Evolutionary conservation across 805 yeast genomes (phyloP), one percentile per base, ranked within the genome.

Genomic region (Candida easanensis): DNA sequence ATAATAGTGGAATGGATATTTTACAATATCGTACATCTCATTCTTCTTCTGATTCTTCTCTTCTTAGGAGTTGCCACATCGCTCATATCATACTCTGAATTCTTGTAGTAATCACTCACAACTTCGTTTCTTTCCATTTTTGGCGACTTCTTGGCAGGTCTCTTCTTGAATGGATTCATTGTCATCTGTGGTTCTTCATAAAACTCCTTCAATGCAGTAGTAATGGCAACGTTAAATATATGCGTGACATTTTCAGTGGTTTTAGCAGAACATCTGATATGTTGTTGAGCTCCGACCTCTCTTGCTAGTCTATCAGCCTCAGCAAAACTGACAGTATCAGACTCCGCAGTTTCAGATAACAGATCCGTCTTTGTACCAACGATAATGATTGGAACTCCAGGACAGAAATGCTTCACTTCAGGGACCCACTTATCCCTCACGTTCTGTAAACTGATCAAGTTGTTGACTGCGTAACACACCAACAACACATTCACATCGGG

Each of bases 361-460:
- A 84, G 65, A 62, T 90, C 97, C 4, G 80, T 64, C 57, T 90
- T 88, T 26, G 91, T 74, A 1, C 96, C 97, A n/a, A 88, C 88
- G 27, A 91, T 65, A 21, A 88, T 61, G 15, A 83, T 74, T 1
- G 96, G 95, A 3, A 82, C 74, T 2, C 79, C 84, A 3, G 90
- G 89, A 59, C 96, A 88, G 60, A 84, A 88, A 57, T 85, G 89
- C 46, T 72, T 68, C 2, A 87, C 84, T 60, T 90, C 98, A 1
- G 96, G 96, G 32, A 77, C 77, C 98, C 98, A 90, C 47, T 76
- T 77, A 50, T 88, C 95, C 46, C 73, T 74, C 11, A 87, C 84
- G 57, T 85, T 88, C 39, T 77, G 80, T 44, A 90, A 68, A 18
- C 90, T 79, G 25, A 74, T 74, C 16, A 70, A 65, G 43, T 74